Conservation (phyloP, 805 yeast species). For the Teunomyces panamensis region DNA sequence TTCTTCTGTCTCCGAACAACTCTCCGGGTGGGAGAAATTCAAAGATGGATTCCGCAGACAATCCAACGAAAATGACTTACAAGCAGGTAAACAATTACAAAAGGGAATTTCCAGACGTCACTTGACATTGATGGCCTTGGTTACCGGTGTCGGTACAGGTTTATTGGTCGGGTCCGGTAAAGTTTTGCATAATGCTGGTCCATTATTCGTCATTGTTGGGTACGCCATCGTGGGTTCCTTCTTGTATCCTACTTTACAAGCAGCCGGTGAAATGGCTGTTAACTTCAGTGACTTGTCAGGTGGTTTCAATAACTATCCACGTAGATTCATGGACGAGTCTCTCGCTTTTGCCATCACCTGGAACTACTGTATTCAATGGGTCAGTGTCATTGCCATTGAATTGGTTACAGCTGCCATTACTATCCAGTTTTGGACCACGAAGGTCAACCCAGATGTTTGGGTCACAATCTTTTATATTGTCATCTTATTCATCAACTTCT, state of each 20-base stretch:
- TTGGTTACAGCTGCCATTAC: constrained; percentile 65
- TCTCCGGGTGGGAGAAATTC: constrained; percentile 23
- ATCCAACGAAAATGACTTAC: constrained; percentile 12
- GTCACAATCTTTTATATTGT: constrained; percentile 51
- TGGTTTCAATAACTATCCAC: constrained; percentile 59
- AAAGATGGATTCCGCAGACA: constrained; percentile 26
- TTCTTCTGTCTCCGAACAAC: constrained; percentile 5
- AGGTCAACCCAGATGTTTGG: constrained; percentile 54
- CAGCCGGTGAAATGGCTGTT: constrained; percentile 54
- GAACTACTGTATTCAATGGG: constrained; percentile 64
- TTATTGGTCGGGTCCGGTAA: constrained; percentile 41
- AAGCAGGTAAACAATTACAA: constrained; percentile 20
- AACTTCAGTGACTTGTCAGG: constrained; percentile 57
- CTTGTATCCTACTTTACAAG: constrained; percentile 36
- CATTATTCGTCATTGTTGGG: constrained; percentile 31
- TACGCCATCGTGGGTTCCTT: constrained; percentile 35
- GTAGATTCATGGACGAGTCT: constrained; percentile 53
- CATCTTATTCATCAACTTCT: constrained; percentile 42
- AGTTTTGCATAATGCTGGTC: constrained; percentile 36
- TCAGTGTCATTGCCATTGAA: constrained; percentile 60
- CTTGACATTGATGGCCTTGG: constrained; percentile 32
- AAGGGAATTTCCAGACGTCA: constrained; percentile 41
- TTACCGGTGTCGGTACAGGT: constrained; percentile 43
- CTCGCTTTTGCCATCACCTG: constrained; percentile 60
- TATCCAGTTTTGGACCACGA: constrained; percentile 53